A percentile compares a stretch with the other conserved stretches of the same genome.
Conservation (phyloP, 2,329 filamentous ascomycete genomes). For the Fusarium chlamydosporum region DNA sequence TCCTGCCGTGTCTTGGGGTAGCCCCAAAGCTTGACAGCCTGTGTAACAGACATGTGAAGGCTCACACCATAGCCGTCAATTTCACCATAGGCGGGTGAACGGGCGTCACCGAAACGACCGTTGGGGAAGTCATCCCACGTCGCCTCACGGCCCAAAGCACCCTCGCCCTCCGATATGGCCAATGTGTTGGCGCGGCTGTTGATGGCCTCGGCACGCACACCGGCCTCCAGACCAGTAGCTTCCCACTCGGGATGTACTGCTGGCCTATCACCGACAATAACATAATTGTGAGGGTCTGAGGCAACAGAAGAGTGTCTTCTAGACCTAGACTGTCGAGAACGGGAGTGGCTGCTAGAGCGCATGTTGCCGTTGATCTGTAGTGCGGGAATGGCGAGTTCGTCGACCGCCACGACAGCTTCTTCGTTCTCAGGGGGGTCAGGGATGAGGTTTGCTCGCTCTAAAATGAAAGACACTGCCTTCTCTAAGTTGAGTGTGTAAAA, state of each 20-base stretch:
- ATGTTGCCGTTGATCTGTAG: slow-evolving; percentile 65
- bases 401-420: slow-evolving; percentile 66
- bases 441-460: slow-evolving; percentile 89
- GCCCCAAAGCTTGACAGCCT: slow-evolving; percentile 89
- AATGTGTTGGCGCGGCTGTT: slow-evolving; percentile 87
- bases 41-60: slow-evolving; percentile 87
- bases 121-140: slow-evolving; percentile 99
- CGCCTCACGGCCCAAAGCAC: slow-evolving; percentile 88
- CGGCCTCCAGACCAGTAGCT: slow-evolving; percentile 81
- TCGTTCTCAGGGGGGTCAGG: slow-evolving; percentile 71
- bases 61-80: slow-evolving; percentile 99
- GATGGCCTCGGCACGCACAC: slow-evolving; percentile 78
- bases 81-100: slow-evolving; percentile 93
- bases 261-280: slow-evolving; percentile 79
- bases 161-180: slow-evolving; percentile 94
- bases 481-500: slow-evolving; percentile 98
- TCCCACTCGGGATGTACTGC: slow-evolving; percentile 76
- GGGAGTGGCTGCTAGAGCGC: slow-evolving; percentile 54
- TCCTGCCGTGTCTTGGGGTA: slow-evolving; percentile 78
- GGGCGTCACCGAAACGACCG: slow-evolving; percentile 92
- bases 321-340: slow-evolving; percentile 62
- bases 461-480: slow-evolving; percentile 93
- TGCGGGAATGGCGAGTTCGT: slow-evolving; percentile 52
- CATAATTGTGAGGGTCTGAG: slow-evolving; percentile 87
- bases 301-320: slow-evolving; percentile 83